phyloP scores from a whole-genome alignment of 345 rosid species.

The Xanthoceras sorbifolium region DNA sequence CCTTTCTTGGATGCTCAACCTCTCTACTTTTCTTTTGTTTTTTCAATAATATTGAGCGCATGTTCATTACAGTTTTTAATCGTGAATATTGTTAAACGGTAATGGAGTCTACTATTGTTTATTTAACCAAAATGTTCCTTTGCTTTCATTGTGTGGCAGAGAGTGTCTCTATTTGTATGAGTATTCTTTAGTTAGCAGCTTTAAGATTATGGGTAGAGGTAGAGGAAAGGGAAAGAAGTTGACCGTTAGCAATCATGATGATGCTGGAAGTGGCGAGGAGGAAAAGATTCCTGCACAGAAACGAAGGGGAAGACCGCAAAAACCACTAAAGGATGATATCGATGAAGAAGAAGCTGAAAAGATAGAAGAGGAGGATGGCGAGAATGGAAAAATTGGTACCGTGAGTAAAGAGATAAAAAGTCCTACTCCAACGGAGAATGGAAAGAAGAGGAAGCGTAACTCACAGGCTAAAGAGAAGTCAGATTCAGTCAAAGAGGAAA shows the following conservation, averaged over 20 bases:
- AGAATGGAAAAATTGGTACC: slow-evolving; percentile 40
- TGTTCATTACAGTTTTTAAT: background rate
- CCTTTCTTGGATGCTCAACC: background rate
- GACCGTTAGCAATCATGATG: slow-evolving; percentile 52
- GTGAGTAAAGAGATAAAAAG: slow-evolving; percentile 42
- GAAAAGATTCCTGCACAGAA: slow-evolving; percentile 70
- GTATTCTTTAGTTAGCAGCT: slow-evolving; percentile 21
- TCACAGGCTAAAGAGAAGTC: slow-evolving; percentile 52
- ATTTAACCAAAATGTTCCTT: background rate
- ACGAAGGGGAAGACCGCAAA: slow-evolving; percentile 75
- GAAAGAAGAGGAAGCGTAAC: slow-evolving; percentile 61
- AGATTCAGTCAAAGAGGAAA: slow-evolving; percentile 52
- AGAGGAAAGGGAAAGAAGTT: slow-evolving; percentile 67
- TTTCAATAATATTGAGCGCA: background rate
- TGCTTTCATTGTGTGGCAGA: slow-evolving; percentile 30
- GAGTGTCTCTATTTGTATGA: slow-evolving; percentile 29
- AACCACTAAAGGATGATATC: slow-evolving; percentile 59
- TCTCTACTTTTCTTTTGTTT: background rate
- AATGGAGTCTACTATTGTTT: background rate
- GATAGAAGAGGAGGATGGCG: slow-evolving; percentile 53
- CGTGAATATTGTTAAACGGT: background rate
- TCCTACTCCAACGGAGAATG: slow-evolving; percentile 47
- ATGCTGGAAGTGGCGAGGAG: slow-evolving; percentile 62
- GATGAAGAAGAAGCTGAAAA: slow-evolving; percentile 57
- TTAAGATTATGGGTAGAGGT: slow-evolving; percentile 70